Conservation (phyloP, 169 alveolate species). For the Eimeria acervulina region DNA sequence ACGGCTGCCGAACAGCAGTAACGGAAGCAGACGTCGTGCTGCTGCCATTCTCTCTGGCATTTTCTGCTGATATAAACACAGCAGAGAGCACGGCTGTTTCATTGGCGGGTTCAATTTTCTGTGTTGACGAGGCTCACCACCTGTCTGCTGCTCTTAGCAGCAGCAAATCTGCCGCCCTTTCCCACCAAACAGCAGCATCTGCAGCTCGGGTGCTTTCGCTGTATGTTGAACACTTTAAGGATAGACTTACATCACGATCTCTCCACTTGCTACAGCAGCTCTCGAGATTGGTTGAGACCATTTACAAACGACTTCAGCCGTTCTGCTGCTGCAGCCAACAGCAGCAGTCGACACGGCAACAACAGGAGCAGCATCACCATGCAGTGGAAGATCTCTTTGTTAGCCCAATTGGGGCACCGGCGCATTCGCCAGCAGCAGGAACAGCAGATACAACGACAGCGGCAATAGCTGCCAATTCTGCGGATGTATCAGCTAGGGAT, state of each 20-base stretch:
- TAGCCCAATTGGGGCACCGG: not conserved
- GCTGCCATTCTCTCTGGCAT: conserved; percentile 68
- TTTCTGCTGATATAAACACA: conserved; percentile 25
- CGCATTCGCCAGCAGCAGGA: not conserved
- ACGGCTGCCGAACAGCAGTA: conserved; percentile 50
- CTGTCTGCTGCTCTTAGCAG: conserved; percentile 46
- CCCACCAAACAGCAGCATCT: conserved; percentile 10
- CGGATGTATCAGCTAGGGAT: not conserved
- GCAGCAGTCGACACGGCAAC: conserved; percentile 31
- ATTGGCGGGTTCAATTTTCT: conserved; percentile 31
- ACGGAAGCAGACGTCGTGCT: conserved; percentile 62
- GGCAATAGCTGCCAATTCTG: not conserved
- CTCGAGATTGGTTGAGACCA: not conserved
- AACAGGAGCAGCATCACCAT: conserved; percentile 40
- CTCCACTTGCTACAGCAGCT: conserved; percentile 65
- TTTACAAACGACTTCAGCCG: not conserved
- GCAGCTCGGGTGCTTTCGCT: not conserved
- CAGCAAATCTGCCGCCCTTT: conserved; percentile 46
- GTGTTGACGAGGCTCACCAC: conserved; percentile 82
- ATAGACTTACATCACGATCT: conserved; percentile 49
- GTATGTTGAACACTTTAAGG: not conserved
- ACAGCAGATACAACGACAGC: conserved; percentile 15
- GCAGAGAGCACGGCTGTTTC: not conserved
- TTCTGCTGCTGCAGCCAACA: conserved; percentile 58
- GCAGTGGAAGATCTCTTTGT: not conserved